A percentile compares a stretch with the other conserved stretches of the same genome.
Evolutionary conservation across 257 asterid species (phyloP).

Genomic region (Gentiana macrophylla): DNA sequence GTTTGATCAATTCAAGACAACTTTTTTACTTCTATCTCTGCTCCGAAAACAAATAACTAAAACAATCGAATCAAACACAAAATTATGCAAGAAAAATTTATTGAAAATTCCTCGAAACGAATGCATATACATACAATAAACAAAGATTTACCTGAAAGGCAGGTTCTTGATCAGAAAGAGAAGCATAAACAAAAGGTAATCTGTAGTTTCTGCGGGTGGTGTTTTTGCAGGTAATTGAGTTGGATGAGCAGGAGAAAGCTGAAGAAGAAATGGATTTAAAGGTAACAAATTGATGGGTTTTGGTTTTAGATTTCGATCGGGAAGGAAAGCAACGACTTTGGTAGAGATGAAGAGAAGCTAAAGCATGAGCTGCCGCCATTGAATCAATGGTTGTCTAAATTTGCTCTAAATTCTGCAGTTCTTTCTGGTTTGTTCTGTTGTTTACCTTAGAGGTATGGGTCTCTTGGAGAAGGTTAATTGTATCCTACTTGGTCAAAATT

Average conservation of each 20-base stretch:
- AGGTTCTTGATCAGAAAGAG: not conserved
- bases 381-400: no score
- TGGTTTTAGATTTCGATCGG: not conserved
- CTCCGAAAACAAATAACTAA: not conserved
- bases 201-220: not conserved
- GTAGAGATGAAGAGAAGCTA: not conserved
- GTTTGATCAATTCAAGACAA: not conserved
- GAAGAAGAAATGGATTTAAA: slow-evolving; percentile 4
- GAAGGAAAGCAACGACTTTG: slow-evolving; percentile 1
- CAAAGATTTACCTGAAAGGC: slow-evolving; percentile 2
- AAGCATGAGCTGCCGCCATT: slow-evolving; percentile 11
- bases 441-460: no score
- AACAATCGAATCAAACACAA: not conserved
- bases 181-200: slow-evolving; percentile 1
- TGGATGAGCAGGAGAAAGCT: not conserved
- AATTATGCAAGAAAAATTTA: not conserved
- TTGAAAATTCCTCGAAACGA: not conserved
- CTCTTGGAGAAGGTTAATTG: no score
- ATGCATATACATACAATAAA: not conserved
- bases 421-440: no score
- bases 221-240: not conserved
- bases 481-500: no score
- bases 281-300: not conserved
- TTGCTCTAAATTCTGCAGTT: no score
- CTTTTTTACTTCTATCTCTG: not conserved